phyloP scores from a whole-genome alignment of 371 early-diverging fungal genomes.

The Zychaea mexicana region DNA sequence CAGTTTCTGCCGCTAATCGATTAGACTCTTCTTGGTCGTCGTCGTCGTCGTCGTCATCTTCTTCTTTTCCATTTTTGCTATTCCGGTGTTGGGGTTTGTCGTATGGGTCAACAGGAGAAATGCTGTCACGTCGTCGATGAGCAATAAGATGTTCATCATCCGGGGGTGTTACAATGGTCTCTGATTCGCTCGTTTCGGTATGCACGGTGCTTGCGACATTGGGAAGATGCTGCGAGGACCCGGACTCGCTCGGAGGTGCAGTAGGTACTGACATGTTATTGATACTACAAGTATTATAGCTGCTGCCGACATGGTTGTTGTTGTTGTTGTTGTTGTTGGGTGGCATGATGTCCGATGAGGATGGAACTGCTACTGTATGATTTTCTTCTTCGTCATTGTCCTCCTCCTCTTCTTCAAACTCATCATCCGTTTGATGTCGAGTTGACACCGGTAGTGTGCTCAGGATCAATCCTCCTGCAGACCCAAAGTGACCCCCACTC shows the following conservation, averaged over 20 bases:
- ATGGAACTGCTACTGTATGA: background rate
- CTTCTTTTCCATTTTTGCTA: background rate
- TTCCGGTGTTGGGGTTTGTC: background rate
- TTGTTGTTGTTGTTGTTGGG: too few species aligned
- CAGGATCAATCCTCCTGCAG: constrained; percentile 46
- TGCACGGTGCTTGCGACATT: constrained; percentile 6
- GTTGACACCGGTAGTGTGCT: constrained; percentile 21
- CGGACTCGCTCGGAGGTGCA: background rate
- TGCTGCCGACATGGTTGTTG: too few species aligned
- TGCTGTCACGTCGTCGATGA: background rate
- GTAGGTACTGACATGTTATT: background rate
- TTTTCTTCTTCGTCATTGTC: background rate
- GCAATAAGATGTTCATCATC: constrained; percentile 1
- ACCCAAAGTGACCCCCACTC: constrained; percentile 51
- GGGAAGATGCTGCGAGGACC: background rate
- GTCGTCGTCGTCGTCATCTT: constrained; percentile 7
- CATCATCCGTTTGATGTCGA: constrained; percentile 10
- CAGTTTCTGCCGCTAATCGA: constrained; percentile 15
- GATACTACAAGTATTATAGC: too few species aligned
- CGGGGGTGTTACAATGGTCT: constrained; percentile 15
- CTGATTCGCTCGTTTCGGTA: constrained; percentile 21
- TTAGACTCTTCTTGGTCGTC: background rate
- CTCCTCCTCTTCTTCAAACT: background rate
- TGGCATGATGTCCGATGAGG: background rate
- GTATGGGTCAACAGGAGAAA: background rate